Conservation (phyloP, 2,329 filamentous ascomycete genomes). For the Chaetomiaceae sp. region DNA sequence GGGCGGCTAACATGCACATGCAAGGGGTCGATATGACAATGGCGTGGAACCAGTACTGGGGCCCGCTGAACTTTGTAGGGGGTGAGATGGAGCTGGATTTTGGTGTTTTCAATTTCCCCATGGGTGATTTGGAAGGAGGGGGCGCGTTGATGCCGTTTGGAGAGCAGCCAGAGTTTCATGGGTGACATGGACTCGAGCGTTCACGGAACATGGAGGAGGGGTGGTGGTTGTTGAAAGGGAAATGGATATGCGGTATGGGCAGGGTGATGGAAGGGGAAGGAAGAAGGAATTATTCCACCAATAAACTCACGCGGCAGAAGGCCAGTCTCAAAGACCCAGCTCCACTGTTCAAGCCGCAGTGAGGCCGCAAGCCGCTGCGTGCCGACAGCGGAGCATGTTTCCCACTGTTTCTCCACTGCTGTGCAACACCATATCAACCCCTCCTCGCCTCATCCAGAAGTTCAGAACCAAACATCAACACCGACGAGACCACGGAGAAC, state of each 20-base stretch:
- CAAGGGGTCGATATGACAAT: background rate
- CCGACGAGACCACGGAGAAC: too few species aligned
- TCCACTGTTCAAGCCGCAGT: background rate
- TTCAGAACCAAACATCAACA: background rate
- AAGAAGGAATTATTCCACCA: slow-evolving; percentile 7
- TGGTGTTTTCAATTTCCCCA: background rate
- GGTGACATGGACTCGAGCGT: background rate
- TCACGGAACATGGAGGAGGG: too few species aligned
- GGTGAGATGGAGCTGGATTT: slow-evolving; percentile 4
- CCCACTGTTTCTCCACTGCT: too few species aligned
- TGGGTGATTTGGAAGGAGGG: background rate
- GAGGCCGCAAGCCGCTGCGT: background rate
- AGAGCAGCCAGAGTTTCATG: background rate
- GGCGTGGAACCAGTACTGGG: slow-evolving; percentile 1
- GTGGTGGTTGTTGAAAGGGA: background rate
- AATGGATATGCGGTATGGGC: too few species aligned
- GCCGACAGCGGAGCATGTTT: slow-evolving; percentile 7
- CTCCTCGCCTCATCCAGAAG: background rate
- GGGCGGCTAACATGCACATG: too few species aligned
- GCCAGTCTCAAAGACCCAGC: background rate
- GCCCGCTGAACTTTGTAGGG: background rate
- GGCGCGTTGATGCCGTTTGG: background rate
- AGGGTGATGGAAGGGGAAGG: too few species aligned
- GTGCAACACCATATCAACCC: background rate
- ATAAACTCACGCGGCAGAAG: background rate